Evolutionary conservation across 2,329 filamentous ascomycete genomes (phyloP), one percentile per base, ranked within the genome.

Genomic region (Talaromyces amestolkiae): DNA sequence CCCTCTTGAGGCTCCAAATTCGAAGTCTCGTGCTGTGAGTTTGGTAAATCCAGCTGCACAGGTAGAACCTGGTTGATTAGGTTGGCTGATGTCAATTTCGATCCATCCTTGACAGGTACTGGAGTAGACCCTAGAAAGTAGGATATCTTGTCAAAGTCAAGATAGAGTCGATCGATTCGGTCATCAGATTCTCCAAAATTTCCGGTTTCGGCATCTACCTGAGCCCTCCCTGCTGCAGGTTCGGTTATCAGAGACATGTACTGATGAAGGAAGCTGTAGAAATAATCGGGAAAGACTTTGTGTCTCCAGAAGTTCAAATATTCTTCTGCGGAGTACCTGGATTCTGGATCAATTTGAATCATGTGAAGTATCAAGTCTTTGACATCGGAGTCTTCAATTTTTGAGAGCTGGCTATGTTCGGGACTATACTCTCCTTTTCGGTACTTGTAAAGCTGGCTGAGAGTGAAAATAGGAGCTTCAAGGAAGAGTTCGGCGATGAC

Each of bases 171-270:
- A 72, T 98, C 92, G 72, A 99, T 98, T 49, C 95, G 87, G 70
- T 97, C 93, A 76, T 99, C 95, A 1, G 93, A 89, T 76, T 97
- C 93, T 67, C 91, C 91, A 61, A 93, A 83, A 72, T 93, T 96
- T 69, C 86, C 87, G 3, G 84, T 80, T 11, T 87, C 84, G 1
- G 90, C 86, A 10, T 89, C 89, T 49, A 92, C 85, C 11, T 89
- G 86, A 61, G 86, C 88, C 69, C 90, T 89, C 0, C 92, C 92
- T 1, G 92, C 91, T 0, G 90, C 91, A 0, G 93, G 91, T 75
- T 98, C 93, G 3, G 95, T 98, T 68, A 99, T 91, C 63, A 96
- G 86, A 70, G 92, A 91, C 92, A 99, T 97, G 75, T 99, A 97
- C 72, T 97, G 93, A 75, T 99, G 95, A 37, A 99, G 83, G 74